These are phyloP conservation scores for Alnus rubra DNA, from an alignment of 306 rosid genomes.

Conservation along the genomic window DNA sequence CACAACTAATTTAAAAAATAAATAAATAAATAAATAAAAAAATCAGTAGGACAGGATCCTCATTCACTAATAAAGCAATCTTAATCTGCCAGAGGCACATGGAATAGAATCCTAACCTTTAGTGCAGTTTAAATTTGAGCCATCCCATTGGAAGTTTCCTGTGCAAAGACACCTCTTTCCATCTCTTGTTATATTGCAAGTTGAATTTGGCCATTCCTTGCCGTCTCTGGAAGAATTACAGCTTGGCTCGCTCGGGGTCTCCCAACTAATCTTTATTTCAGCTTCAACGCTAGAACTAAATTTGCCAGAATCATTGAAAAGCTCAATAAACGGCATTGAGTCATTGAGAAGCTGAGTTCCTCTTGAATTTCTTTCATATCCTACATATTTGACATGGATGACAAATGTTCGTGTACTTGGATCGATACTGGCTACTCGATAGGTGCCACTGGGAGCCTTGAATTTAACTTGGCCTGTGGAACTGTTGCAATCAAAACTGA, in stretches of 20 bases:
- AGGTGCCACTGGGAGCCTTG: not conserved
- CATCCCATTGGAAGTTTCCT: conserved; percentile 28
- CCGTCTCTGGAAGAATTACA: conserved; percentile 30
- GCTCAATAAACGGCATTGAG: conserved; percentile 1
- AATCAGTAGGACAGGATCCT: not conserved
- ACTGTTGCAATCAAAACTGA: conserved; percentile 21
- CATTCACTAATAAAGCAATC: not conserved
- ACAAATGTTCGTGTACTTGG: conserved; percentile 1
- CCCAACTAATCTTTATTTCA: conserved; percentile 36
- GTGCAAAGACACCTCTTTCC: conserved; percentile 37
- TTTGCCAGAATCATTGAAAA: not conserved
- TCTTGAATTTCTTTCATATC: not conserved
- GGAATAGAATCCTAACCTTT: conserved; percentile 7
- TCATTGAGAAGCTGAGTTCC: not conserved
- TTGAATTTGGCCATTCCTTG: conserved; percentile 38
- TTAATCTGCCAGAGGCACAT: not conserved
- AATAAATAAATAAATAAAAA: not conserved
- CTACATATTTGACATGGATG: not conserved
- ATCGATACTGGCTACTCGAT: not conserved
- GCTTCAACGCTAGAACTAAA: not conserved
- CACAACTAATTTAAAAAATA: too few species aligned
- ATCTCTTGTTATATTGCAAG: conserved; percentile 22
- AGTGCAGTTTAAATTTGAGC: too few species aligned
- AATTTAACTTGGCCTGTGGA: conserved; percentile 29
- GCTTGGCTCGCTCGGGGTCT: conserved; percentile 23